These are phyloP conservation scores for Isoetes taiwanensis DNA, from an alignment of 75 land plant genomes.

Conservation along the genomic window DNA sequence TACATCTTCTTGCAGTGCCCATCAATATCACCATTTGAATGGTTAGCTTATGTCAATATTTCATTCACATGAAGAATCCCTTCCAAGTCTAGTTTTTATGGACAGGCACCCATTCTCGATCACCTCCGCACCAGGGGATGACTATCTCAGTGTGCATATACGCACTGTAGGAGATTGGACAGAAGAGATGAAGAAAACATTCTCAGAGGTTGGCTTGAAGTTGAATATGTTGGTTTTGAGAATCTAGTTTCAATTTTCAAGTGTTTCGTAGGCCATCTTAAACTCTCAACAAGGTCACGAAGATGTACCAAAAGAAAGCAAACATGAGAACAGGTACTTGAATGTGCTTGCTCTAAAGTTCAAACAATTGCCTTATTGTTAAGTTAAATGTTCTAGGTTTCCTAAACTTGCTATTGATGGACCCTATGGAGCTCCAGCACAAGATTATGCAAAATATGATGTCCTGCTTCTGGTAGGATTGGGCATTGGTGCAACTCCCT, in stretches of 20 bases:
- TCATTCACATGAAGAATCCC: background rate
- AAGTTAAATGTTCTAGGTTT: too few species aligned
- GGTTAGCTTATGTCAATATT: background rate
- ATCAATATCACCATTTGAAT: slow-evolving; percentile 15
- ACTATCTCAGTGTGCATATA: slow-evolving; percentile 15
- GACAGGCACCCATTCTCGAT: slow-evolving; percentile 15
- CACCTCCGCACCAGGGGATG: slow-evolving; percentile 18
- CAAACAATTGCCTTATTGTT: too few species aligned
- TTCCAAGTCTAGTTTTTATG: background rate
- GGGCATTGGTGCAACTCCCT: slow-evolving; percentile 50
- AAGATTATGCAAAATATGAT: slow-evolving; percentile 44
- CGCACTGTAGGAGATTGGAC: slow-evolving; percentile 11
- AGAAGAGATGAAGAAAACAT: slow-evolving; percentile 8
- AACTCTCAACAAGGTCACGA: too few species aligned
- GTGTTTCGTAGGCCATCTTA: too few species aligned
- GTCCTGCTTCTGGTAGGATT: slow-evolving; percentile 40
- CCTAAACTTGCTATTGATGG: slow-evolving; percentile 35
- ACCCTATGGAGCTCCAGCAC: slow-evolving; percentile 49
- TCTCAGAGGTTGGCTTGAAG: slow-evolving; percentile 17
- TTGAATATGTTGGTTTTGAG: too few species aligned
- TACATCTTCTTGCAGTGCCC: slow-evolving; percentile 18
- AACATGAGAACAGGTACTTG: too few species aligned
- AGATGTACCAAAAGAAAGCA: too few species aligned
- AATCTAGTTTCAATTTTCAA: too few species aligned
- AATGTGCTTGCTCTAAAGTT: too few species aligned